Percentiles rank a stretch among this genome's conserved stretches.
These are phyloP conservation scores for Dysphania ambrosioides DNA, from an alignment of 148 eudicot species.

Conservation along the genomic window DNA sequence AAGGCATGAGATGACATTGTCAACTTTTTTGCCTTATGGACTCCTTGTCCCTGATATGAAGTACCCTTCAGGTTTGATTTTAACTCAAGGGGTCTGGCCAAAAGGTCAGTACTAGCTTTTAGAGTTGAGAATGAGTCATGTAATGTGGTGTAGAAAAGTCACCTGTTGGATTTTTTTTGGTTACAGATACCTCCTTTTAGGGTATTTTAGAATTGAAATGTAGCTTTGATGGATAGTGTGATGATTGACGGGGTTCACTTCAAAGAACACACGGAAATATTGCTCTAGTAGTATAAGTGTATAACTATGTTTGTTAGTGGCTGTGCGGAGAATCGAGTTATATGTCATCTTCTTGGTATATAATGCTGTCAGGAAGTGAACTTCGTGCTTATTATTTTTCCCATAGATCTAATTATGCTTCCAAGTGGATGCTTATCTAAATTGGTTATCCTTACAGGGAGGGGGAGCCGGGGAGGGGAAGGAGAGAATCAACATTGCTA, in stretches of 20 bases:
- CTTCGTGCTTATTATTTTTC: background rate
- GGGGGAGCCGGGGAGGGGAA: too few species aligned
- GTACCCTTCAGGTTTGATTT: background rate
- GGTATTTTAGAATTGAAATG: background rate
- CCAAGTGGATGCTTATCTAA: background rate
- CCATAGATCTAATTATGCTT: background rate
- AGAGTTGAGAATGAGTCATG: background rate
- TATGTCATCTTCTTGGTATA: background rate
- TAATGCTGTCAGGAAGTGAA: background rate
- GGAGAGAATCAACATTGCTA: too few species aligned
- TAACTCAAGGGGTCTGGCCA: background rate
- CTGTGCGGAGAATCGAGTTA: background rate
- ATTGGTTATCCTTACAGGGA: too few species aligned
- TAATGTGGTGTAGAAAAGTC: background rate
- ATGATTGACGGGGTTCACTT: constrained; percentile 1
- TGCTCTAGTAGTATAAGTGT: background rate
- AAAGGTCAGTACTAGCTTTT: background rate
- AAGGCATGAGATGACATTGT: background rate
- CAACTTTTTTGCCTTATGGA: background rate
- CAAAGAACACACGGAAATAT: background rate
- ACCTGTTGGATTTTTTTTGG: background rate
- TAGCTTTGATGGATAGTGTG: background rate
- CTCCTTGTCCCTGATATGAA: background rate
- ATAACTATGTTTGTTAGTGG: background rate
- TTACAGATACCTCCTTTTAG: background rate